Base-by-base conservation (phyloP, 2,329 filamentous ascomycete species). In the Fusarium nygamai region DNA sequence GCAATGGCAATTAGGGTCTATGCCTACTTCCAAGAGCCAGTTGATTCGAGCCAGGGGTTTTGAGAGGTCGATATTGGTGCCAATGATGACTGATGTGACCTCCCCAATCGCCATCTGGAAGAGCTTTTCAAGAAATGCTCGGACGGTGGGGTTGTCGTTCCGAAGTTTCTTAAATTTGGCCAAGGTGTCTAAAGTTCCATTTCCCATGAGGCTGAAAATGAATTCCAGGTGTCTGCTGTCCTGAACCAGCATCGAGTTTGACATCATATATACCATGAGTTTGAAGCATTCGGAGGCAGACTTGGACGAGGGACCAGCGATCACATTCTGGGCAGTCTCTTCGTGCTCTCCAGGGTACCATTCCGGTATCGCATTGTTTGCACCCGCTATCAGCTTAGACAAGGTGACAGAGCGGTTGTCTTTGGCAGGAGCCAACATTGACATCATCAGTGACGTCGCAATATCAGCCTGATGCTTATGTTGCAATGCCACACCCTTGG, bases 101-200 rank as follows among this genome's bases (percentile, higher is more conserved):
- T 36, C 16, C 19, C 7, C 8, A 19, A 36, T 36, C 17, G 17
- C 9, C 6, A 6, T 11, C 11, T 38, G 36, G 17, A 50, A 50
- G 2, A 50, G 14, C 6, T 0, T 33, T 8, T 50, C 29, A 2
- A 31, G 4, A 19, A 19, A n/a, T 13, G 47, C 47, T 50, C 22
- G 29, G 16, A 50, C 9, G 5, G 22, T 33, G 3, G 4, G 14
- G 22, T 3, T 50, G 7, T 50, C 22, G 3, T n/a, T 33, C 8
- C 6, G 20, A 5, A 50, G 27, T 1, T 12, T 50, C 10, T 8
- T 31, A 0, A 50, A 31, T 3, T 50, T 1, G 14, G 13, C 14
- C 1, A 1, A 6, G 2, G 1, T 7, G 5, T 16, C 29, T 17
- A 12, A 1, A 1, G 2, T 12, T 14, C 20, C 6, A 8, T 8